phyloP scores from a whole-genome alignment of 2,329 filamentous ascomycete species.

The Grosmannia clavigera region DNA sequence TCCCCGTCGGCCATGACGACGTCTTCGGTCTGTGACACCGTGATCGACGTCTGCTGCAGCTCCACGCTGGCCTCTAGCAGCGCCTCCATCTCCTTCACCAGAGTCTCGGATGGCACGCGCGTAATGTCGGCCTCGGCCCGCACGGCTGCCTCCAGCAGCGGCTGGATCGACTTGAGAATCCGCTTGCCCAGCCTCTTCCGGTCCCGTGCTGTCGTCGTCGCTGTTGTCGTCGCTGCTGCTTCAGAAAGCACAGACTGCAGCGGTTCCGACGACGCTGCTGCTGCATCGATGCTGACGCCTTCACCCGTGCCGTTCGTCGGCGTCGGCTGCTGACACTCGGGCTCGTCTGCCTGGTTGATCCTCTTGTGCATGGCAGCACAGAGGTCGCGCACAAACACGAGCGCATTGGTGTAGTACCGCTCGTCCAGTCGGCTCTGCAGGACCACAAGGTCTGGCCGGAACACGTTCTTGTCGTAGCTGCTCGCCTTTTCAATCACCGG shows the following conservation, averaged over 20 bases:
- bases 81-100: conserved; percentile 61
- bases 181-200: conserved; percentile 77
- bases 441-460: conserved; percentile 36
- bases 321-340: conserved; percentile 15
- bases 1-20: conserved; percentile 40
- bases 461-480: conserved; percentile 54
- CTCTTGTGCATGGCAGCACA: conserved; percentile 39
- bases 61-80: conserved; percentile 59
- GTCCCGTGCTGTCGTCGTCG: conserved; percentile 46
- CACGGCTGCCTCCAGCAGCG: conserved; percentile 62
- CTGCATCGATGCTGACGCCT: background rate
- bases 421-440: conserved; percentile 40
- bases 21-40: conserved; percentile 25
- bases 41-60: conserved; percentile 30
- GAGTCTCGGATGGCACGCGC: conserved; percentile 54
- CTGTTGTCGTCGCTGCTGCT: background rate
- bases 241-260: background rate
- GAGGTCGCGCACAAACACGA: conserved; percentile 45
- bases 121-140: conserved; percentile 72
- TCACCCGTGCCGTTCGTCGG: conserved; percentile 16
- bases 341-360: conserved; percentile 26
- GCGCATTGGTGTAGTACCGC: conserved; percentile 45
- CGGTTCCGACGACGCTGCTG: background rate
- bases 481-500: conserved; percentile 72
- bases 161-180: conserved; percentile 73